A percentile compares a stretch with the other conserved stretches of the same genome.
Conservation (phyloP, 345 rosid genomes). For the Eucalyptus tenuipes region DNA sequence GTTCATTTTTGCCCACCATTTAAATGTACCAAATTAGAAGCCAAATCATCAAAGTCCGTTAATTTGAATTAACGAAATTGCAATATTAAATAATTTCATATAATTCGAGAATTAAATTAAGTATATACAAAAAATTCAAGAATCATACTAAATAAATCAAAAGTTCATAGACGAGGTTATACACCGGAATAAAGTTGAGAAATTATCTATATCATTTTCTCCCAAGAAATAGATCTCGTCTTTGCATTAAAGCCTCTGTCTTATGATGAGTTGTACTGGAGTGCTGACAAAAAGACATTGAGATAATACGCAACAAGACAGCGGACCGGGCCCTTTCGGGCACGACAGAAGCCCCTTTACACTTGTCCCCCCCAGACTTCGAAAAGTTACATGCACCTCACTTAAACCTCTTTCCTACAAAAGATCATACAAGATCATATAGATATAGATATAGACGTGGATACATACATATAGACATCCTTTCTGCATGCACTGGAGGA, state of each 20-base stretch:
- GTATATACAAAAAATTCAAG: background rate
- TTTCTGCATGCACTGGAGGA: background rate
- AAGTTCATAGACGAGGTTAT: fast-evolving
- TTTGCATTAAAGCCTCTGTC: background rate
- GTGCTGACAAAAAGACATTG: background rate
- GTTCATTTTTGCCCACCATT: background rate
- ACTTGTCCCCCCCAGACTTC: background rate
- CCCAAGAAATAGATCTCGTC: background rate
- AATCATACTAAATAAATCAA: background rate
- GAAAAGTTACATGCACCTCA: background rate
- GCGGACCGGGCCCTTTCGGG: background rate
- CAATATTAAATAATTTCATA: background rate
- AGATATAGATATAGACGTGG: background rate
- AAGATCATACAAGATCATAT: background rate
- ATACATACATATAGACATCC: background rate
- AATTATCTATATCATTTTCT: background rate
- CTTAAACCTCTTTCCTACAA: background rate
- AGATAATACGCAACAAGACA: background rate
- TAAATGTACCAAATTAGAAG: background rate
- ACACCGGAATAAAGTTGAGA: fast-evolving
- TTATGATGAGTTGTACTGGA: background rate
- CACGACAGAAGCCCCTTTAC: background rate
- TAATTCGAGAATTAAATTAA: background rate
- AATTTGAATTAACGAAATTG: background rate
- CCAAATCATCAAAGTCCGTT: background rate